phyloP scores from a whole-genome alignment of 2,329 filamentous ascomycete species.

The Colletotrichum horii region DNA sequence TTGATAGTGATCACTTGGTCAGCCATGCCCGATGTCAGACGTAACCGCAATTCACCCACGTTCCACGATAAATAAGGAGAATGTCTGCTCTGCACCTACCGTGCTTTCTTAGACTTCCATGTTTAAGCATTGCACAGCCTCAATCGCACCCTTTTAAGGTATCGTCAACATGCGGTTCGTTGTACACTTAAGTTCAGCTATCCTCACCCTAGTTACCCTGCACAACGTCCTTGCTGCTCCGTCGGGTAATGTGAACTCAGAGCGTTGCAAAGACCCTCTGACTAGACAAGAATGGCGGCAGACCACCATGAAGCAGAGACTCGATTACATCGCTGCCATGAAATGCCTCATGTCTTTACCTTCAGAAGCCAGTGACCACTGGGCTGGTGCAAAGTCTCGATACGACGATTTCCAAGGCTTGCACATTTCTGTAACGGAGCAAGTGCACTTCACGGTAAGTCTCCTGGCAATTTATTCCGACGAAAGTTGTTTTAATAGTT shows the following conservation, averaged over 20 bases:
- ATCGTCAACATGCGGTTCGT: too few species aligned
- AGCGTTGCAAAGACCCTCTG: background rate
- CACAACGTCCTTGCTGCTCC: background rate
- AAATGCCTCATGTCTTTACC: conserved; percentile 6
- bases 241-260: background rate
- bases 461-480: background rate
- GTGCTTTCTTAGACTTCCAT: too few species aligned
- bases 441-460: conserved; percentile 23
- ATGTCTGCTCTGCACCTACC: too few species aligned
- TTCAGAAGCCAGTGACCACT: background rate
- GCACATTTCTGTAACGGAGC: conserved; percentile 27
- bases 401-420: conserved; percentile 31
- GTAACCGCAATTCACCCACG: too few species aligned
- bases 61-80: too few species aligned
- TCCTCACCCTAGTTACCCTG: background rate
- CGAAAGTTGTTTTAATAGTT: background rate
- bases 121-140: too few species aligned
- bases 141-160: too few species aligned
- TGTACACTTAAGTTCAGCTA: background rate
- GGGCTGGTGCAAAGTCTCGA: conserved; percentile 24
- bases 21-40: too few species aligned
- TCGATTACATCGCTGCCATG: conserved; percentile 10
- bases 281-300: background rate
- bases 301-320: background rate
- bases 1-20: too few species aligned